Conservation (phyloP, 2,329 filamentous ascomycete genomes). For the Curvularia hawaiiensis region DNA sequence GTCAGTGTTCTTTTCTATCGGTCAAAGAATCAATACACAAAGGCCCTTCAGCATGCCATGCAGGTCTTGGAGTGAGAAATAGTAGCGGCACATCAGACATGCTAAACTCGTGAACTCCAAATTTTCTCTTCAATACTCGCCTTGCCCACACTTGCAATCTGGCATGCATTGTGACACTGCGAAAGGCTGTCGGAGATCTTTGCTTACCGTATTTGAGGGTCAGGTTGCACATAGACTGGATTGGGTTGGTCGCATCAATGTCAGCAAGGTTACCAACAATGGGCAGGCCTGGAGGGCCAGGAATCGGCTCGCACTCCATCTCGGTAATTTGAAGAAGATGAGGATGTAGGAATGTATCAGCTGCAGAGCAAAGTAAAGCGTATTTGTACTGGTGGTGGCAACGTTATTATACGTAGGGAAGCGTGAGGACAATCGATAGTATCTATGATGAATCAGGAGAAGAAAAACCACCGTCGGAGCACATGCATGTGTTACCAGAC, state of each 20-base stretch:
- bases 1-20: conserved; percentile 8
- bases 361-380: neutral
- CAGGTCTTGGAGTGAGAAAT: neutral
- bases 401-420: neutral
- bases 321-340: neutral
- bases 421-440: neutral
- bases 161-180: neutral
- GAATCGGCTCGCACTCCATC: conserved; percentile 56
- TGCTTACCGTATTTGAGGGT: conserved; percentile 68
- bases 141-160: neutral
- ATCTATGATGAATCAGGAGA: conserved; percentile 9
- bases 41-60: neutral
- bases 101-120: neutral
- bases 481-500: conserved; percentile 15
- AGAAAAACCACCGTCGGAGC: conserved; percentile 7
- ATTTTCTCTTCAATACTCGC: neutral
- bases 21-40: neutral
- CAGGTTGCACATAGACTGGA: conserved; percentile 61
- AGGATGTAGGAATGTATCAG: neutral
- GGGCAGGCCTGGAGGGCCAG: conserved; percentile 67
- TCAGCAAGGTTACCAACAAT: conserved; percentile 69
- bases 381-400: neutral
- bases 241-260: conserved; percentile 63
- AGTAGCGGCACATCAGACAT: neutral
- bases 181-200: neutral